Evolutionary conservation across 2,329 filamentous ascomycete genomes (phyloP).

Genomic region (Trichoderma harzianum): DNA sequence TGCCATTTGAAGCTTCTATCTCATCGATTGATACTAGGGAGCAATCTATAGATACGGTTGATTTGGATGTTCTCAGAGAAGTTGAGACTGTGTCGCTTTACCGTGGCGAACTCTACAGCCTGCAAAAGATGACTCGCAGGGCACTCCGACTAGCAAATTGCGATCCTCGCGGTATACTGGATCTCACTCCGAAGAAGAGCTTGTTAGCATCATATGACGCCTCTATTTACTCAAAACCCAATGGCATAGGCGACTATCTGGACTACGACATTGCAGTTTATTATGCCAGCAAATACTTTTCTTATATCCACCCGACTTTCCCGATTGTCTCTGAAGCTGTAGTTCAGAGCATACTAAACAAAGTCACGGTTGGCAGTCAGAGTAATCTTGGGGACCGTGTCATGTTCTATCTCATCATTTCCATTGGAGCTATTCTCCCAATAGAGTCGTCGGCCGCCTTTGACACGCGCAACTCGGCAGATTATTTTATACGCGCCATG

Average conservation of each 20-base stretch:
- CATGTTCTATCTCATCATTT: background rate
- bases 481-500: background rate
- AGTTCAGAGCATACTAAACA: background rate
- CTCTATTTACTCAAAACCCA: background rate
- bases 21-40: background rate
- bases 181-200: background rate
- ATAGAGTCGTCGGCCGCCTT: background rate
- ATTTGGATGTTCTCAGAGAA: background rate
- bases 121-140: background rate
- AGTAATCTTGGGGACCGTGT: background rate
- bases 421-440: background rate
- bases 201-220: background rate
- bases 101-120: background rate
- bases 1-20: background rate
- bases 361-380: background rate
- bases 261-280: background rate
- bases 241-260: background rate
- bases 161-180: background rate
- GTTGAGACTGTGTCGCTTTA: background rate
- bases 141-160: background rate
- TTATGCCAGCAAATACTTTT: background rate
- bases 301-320: background rate
- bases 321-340: background rate
- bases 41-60: background rate
- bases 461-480: background rate